Percentiles rank a stretch among this genome's conserved stretches.
These are phyloP conservation scores for Syzygium syzygioides DNA, from an alignment of 441 rosid genomes.

Conservation along the genomic window DNA sequence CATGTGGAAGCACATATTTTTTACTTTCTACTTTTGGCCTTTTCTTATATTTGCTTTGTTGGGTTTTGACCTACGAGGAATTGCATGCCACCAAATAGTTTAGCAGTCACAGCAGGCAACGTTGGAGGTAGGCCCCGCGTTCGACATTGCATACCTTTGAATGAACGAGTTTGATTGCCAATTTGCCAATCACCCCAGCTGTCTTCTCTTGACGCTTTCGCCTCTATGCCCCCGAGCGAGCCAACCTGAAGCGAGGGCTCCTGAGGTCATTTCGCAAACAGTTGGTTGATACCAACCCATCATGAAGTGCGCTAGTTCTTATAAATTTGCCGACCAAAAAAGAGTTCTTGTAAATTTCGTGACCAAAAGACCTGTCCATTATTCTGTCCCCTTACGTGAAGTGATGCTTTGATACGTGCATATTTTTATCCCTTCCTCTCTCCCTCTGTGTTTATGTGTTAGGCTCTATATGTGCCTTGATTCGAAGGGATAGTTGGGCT, in stretches of 20 bases:
- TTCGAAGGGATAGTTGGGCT: constrained; percentile 13
- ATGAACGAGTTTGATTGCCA: constrained; percentile 1
- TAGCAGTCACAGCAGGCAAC: constrained; percentile 6
- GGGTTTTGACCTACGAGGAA: constrained; percentile 94
- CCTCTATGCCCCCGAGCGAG: background rate
- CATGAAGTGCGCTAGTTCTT: background rate
- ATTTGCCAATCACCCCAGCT: constrained; percentile 17
- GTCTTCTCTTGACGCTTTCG: constrained; percentile 8
- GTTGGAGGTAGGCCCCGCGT: constrained; percentile 9
- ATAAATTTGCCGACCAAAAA: too few relatives aligned
- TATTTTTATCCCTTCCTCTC: background rate
- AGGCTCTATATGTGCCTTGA: constrained; percentile 11
- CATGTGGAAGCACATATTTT: background rate
- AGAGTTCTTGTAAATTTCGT: background rate
- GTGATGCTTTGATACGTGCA: background rate
- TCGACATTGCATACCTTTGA: constrained; percentile 17
- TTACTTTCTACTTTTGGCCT: background rate
- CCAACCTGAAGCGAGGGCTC: background rate
- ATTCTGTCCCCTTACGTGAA: background rate
- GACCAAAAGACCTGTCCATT: background rate
- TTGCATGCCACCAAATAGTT: constrained; percentile 81
- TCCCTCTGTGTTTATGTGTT: background rate
- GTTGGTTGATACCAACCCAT: background rate
- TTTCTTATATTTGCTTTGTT: constrained; percentile 1
- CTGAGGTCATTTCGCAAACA: background rate